Evolutionary conservation across 805 yeast genomes (phyloP).

Genomic region (Millerozyma miso): DNA sequence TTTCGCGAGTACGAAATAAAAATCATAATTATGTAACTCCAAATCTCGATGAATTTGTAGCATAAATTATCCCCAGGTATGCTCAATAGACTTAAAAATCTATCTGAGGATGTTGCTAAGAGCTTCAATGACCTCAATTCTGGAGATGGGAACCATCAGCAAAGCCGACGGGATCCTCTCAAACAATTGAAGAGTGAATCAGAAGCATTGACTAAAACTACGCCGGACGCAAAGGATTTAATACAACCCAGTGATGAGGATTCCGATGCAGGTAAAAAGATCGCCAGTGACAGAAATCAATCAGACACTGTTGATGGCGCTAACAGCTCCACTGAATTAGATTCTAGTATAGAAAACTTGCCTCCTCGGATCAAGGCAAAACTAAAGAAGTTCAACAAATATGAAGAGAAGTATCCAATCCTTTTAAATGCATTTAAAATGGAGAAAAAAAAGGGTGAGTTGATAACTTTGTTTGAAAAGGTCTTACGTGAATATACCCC

Average conservation of each 20-base stretch:
- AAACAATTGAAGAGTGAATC: slow-evolving; percentile 30
- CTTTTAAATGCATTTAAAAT: slow-evolving; percentile 79
- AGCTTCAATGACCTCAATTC: slow-evolving; percentile 31
- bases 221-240: slow-evolving; percentile 46
- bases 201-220: slow-evolving; percentile 33
- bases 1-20: not conserved
- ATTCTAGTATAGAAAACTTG: slow-evolving; percentile 35
- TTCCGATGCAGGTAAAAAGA: slow-evolving; percentile 3
- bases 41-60: too few relatives aligned
- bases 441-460: slow-evolving; percentile 64
- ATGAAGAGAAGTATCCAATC: slow-evolving; percentile 86
- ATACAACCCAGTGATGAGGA: slow-evolving; percentile 45
- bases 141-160: slow-evolving; percentile 9
- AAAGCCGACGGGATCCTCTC: slow-evolving; percentile 14
- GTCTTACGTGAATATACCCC: slow-evolving; percentile 80
- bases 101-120: slow-evolving; percentile 45
- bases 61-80: too few relatives aligned
- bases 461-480: slow-evolving; percentile 60
- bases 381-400: slow-evolving; percentile 72
- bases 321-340: slow-evolving; percentile 4
- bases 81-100: slow-evolving; percentile 40
- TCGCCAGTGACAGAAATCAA: slow-evolving; percentile 4
- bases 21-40: too few relatives aligned
- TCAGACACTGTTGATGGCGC: slow-evolving; percentile 3
- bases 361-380: slow-evolving; percentile 58